Percentiles rank a stretch among this genome's conserved stretches.
phyloP scores from a whole-genome alignment of 805 yeast species.

The Sugiyamaella smithiae region DNA sequence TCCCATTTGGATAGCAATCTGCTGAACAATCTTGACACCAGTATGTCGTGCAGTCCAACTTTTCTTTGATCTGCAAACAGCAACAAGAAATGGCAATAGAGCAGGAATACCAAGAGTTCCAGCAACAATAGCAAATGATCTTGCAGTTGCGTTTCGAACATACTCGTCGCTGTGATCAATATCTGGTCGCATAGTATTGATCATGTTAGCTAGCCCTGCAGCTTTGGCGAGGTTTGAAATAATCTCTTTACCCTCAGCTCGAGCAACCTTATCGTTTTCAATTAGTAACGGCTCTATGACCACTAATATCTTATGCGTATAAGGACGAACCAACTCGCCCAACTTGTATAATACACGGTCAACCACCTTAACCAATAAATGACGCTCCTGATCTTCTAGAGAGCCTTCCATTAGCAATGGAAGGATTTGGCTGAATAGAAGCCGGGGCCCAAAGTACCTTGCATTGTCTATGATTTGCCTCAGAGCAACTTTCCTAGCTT shows the following conservation, averaged over 20 bases:
- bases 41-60: conserved; percentile 83
- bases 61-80: conserved; percentile 72
- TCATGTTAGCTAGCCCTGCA: conserved; percentile 77
- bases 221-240: conserved; percentile 72
- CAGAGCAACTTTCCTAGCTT: conserved; percentile 64
- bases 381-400: conserved; percentile 79
- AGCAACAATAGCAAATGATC: conserved; percentile 82
- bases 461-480: conserved; percentile 65
- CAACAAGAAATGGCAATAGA: conserved; percentile 74
- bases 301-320: conserved; percentile 63
- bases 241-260: conserved; percentile 77
- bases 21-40: conserved; percentile 74
- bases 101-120: conserved; percentile 70
- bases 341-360: conserved; percentile 66
- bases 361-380: conserved; percentile 70
- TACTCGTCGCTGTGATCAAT: conserved; percentile 80
- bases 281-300: conserved; percentile 77
- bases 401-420: conserved; percentile 72
- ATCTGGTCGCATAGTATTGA: conserved; percentile 77
- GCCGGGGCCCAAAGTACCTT: conserved; percentile 61
- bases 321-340: conserved; percentile 66
- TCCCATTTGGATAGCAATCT: conserved; percentile 65
- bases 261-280: conserved; percentile 72
- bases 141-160: conserved; percentile 69
- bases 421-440: conserved; percentile 65